Evolutionary conservation across 352 stramenopile genomes (phyloP), one percentile per base, ranked within the genome.

Genomic region (Globisporangium yorkense): DNA sequence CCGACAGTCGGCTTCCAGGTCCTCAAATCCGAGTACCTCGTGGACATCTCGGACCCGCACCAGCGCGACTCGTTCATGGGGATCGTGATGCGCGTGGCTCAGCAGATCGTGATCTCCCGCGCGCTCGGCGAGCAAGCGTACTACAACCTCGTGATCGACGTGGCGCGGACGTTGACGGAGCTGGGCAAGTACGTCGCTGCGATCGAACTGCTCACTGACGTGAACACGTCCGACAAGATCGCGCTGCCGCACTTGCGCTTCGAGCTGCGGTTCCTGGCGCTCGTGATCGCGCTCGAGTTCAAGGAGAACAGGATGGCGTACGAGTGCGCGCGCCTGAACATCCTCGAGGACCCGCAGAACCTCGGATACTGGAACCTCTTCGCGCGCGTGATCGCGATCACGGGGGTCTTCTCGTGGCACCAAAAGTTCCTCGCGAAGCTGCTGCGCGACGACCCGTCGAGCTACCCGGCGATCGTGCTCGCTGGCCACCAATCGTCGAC

Each of bases 231-330:
- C 0, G 80, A 92, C 59, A 94, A 94, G 62, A 88, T 94, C 21
- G 71, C 74, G 15, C 70, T 89, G 49, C 76, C 80, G 8, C 70
- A 75, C 7, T 54, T 89, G 40, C 78, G 84, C 31, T 94, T 92
- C 49, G 82, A 94, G 59, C 51, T 94, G 20, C 80, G 84, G 6
- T 94, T 94, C 52, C 63, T 92, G 20, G 84, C 84, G 9, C 71
- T 94, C n/a, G 77, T 90, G 39, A 89, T 92, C 20, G 78, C 84
- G 12, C 71, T 94, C 24, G 80, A 92, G 56, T 92, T 92, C 56
- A 88, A 88, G 54, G 84, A 94, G 50, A 84, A 88, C 49, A 82
- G 84, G 37, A 94, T 94, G 84, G 84, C 84, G 18, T 94, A 94
- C 64, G 84, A 94, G 57, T 94, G 84, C 51, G 84, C 83, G 18